These are phyloP conservation scores for Calycina herbarum DNA, from an alignment of 2,329 filamentous ascomycete genomes.

Conservation along the genomic window DNA sequence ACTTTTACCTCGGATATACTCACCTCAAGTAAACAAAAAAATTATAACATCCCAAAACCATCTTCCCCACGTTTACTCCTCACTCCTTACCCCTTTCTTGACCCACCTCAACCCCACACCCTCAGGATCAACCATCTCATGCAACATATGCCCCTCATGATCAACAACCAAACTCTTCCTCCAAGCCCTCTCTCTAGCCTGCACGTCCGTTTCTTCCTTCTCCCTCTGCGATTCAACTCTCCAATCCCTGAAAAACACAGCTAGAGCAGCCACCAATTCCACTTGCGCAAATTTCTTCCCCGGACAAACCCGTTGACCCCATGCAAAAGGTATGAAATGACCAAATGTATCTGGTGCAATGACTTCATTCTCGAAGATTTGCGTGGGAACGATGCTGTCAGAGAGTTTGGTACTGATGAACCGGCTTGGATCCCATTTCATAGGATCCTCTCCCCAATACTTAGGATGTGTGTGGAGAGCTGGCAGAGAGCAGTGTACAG, in stretches of 20 bases:
- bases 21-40: too few relatives aligned
- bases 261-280: constrained; percentile 22
- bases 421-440: background rate
- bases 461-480: constrained; percentile 4
- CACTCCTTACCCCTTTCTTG: background rate
- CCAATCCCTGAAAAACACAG: constrained; percentile 9
- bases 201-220: background rate
- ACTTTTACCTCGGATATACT: too few relatives aligned
- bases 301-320: constrained; percentile 19
- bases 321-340: constrained; percentile 21
- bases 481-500: background rate
- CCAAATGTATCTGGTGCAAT: constrained; percentile 3
- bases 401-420: constrained; percentile 5
- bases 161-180: background rate
- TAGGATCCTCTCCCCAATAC: background rate
- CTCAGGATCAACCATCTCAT: background rate
- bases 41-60: too few relatives aligned
- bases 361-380: constrained; percentile 7
- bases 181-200: background rate
- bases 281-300: constrained; percentile 25
- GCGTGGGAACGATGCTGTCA: background rate
- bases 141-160: background rate
- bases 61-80: too few relatives aligned
- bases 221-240: background rate
- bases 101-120: background rate